Conservation (phyloP, 768 basidiomycete genomes). For the Naganishia antarctica region DNA sequence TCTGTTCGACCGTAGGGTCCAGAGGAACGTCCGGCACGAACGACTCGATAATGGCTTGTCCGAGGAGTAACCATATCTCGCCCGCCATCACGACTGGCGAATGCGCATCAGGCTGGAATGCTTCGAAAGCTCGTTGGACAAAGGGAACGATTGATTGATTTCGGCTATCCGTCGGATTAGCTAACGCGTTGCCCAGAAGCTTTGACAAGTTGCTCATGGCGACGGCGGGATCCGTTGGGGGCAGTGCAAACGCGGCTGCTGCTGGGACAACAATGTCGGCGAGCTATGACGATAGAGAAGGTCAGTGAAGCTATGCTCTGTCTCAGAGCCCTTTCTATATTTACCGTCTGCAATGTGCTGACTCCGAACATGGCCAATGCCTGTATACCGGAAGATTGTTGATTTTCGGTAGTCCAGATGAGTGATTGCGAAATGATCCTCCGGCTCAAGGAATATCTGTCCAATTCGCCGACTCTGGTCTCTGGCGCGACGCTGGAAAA, state of each 20-base stretch:
- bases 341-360: slow-evolving; percentile 6
- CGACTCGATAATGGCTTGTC: slow-evolving; percentile 58
- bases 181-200: not conserved
- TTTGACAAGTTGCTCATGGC: not conserved
- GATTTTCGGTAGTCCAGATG: slow-evolving; percentile 11
- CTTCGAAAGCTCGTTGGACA: not conserved
- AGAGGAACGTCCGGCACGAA: slow-evolving; percentile 78
- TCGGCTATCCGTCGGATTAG: too few species aligned
- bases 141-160: not conserved
- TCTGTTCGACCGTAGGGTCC: slow-evolving; percentile 72
- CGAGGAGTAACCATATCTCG: slow-evolving; percentile 1
- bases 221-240: not conserved
- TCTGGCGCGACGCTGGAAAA: not conserved
- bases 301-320: not conserved
- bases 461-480: slow-evolving; percentile 1
- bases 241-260: too few species aligned
- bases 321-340: too few species aligned
- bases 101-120: not conserved
- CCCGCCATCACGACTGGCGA: not conserved
- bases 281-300: not conserved
- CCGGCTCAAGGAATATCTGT: slow-evolving; percentile 2
- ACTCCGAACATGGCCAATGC: not conserved
- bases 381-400: not conserved
- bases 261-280: not conserved
- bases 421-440: slow-evolving; percentile 1